Evolutionary conservation across 2,329 filamentous ascomycete species (phyloP).

Genomic region (Fusarium pseudonygamai): DNA sequence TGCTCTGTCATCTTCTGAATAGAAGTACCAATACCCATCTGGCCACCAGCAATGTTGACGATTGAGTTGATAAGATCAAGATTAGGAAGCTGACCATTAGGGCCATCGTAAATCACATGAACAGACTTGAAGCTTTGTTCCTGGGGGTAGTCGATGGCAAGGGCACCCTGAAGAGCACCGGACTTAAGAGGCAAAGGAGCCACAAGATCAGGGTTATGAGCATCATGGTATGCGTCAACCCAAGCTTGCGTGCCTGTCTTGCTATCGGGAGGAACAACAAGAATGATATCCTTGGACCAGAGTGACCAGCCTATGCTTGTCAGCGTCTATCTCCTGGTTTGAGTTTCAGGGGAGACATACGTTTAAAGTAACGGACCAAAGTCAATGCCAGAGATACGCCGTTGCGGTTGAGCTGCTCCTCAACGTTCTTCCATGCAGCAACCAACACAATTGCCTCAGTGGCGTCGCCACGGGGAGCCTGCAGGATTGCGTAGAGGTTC

Average conservation of each 20-base stretch:
- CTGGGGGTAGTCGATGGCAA: constrained; percentile 93
- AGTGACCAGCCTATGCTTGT: constrained; percentile 80
- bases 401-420: constrained; percentile 81
- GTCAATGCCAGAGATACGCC: constrained; percentile 88
- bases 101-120: constrained; percentile 92
- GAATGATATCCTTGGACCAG: constrained; percentile 98
- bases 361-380: constrained; percentile 92
- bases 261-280: constrained; percentile 89
- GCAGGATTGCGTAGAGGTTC: constrained; percentile 93
- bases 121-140: constrained; percentile 86
- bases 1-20: constrained; percentile 92
- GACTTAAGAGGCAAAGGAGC: constrained; percentile 87
- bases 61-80: constrained; percentile 96
- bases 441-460: constrained; percentile 96
- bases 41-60: constrained; percentile 84
- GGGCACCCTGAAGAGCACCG: constrained; percentile 88
- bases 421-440: constrained; percentile 86
- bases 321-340: constrained; percentile 13
- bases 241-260: constrained; percentile 92
- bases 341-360: constrained; percentile 51
- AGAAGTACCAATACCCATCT: constrained; percentile 87
- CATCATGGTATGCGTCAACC: constrained; percentile 97
- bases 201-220: constrained; percentile 76
- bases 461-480: constrained; percentile 92
- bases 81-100: constrained; percentile 95